These are phyloP conservation scores for Pachysandra terminalis DNA, from an alignment of 164 flowering plant species.

Conservation along the genomic window DNA sequence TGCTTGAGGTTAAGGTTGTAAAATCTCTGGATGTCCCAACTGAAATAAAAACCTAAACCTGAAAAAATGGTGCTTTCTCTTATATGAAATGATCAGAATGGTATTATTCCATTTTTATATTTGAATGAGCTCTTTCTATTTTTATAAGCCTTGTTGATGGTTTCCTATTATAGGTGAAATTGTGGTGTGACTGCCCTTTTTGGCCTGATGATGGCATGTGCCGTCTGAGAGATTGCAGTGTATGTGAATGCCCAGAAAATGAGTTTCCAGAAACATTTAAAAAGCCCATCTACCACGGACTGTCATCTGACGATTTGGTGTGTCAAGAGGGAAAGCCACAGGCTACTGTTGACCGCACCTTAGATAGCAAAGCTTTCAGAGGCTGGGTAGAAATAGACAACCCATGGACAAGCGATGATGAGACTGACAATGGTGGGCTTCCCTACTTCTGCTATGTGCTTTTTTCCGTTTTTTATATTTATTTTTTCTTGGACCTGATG, in stretches of 20 bases:
- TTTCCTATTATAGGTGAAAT: constrained; percentile 52
- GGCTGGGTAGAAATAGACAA: constrained; percentile 93
- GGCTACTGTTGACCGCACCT: constrained; percentile 87
- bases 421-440: constrained; percentile 80
- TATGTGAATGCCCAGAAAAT: constrained; percentile 93
- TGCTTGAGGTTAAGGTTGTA: neutral
- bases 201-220: constrained; percentile 99
- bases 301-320: constrained; percentile 56
- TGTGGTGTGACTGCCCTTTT: constrained; percentile 99
- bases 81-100: too few species aligned
- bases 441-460: neutral
- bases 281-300: constrained; percentile 39
- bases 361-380: constrained; percentile 80
- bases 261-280: constrained; percentile 91
- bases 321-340: constrained; percentile 96
- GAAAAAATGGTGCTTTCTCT: too few species aligned
- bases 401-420: constrained; percentile 98
- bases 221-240: constrained; percentile 93
- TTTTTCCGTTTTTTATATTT: too few species aligned
- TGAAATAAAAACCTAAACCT: too few species aligned
- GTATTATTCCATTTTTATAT: too few species aligned
- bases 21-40: too few species aligned
- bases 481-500: too few species aligned
- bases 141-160: neutral
- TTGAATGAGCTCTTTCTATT: neutral